These are phyloP conservation scores for Lipomyces yamanashiensis DNA, from an alignment of 805 yeast genomes.

Conservation along the genomic window DNA sequence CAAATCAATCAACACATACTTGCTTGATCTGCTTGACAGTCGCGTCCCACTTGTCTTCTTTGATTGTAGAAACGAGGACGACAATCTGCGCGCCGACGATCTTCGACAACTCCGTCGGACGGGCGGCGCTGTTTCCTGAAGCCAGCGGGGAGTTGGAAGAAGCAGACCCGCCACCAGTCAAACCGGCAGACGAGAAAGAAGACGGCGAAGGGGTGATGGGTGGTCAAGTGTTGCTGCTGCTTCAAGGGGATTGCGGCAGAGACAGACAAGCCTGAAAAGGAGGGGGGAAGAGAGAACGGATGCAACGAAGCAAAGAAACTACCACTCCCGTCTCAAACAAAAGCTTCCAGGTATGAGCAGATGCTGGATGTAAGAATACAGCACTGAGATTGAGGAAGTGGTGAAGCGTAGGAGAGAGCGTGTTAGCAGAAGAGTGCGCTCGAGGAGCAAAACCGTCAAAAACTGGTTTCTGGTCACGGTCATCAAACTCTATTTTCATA, in stretches of 20 bases:
- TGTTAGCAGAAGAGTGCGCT: neutral
- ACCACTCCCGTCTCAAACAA: too few species aligned
- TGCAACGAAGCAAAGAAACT: too few species aligned
- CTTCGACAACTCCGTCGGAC: conserved; percentile 38
- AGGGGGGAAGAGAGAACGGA: conserved; percentile 1
- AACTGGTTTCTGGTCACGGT: conserved; percentile 3
- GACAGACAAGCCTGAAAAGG: conserved; percentile 8
- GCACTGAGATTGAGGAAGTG: neutral
- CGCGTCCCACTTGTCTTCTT: conserved; percentile 49
- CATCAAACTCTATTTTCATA: neutral
- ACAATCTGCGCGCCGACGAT: conserved; percentile 60
- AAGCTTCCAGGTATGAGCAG: too few species aligned
- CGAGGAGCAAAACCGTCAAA: conserved; percentile 1
- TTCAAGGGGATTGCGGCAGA: conserved; percentile 8
- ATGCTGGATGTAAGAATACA: neutral
- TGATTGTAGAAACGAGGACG: conserved; percentile 54
- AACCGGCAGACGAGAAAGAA: conserved; percentile 10
- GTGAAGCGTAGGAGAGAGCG: neutral
- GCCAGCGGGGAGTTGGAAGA: conserved; percentile 16
- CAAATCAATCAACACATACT: conserved; percentile 29
- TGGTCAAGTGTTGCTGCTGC: conserved; percentile 19
- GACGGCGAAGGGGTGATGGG: conserved; percentile 12
- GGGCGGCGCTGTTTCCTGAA: conserved; percentile 18
- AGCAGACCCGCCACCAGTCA: conserved; percentile 29
- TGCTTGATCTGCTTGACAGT: conserved; percentile 54